Conservation (phyloP, 2,329 filamentous ascomycete species). For the Ambrosiella cleistominuta region DNA sequence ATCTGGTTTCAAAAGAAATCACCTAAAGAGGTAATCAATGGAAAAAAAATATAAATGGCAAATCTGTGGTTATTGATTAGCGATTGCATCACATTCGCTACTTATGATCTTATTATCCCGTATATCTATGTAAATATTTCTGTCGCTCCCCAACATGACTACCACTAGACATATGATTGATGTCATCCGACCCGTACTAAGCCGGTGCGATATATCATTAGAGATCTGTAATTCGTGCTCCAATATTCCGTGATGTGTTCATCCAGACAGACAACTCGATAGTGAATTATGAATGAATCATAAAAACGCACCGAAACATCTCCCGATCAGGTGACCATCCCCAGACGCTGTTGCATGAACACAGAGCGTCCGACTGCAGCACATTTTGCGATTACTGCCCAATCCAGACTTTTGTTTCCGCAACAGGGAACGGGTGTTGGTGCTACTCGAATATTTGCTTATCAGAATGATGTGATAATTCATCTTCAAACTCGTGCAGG, state of each 20-base stretch:
- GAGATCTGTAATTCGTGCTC: background rate
- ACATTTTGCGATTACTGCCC: background rate
- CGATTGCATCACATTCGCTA: no score
- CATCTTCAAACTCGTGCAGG: background rate
- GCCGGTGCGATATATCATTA: no score
- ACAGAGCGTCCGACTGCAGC: background rate
- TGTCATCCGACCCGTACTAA: no score
- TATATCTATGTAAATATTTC: no score
- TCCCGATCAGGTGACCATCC: background rate
- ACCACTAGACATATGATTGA: no score
- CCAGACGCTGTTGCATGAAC: background rate
- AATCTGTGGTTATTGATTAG: no score
- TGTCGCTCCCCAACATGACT: no score
- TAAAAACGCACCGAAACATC: background rate
- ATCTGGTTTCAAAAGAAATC: no score
- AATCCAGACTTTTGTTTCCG: background rate
- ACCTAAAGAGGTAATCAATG: no score
- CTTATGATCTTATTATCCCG: no score
- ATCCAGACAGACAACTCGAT: background rate
- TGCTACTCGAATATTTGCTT: background rate
- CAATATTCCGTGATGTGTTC: background rate
- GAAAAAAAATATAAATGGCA: no score
- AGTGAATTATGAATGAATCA: background rate
- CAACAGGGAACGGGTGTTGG: background rate
- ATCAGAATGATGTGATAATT: background rate